Evolutionary conservation across 768 basidiomycete genomes (phyloP).

Genomic region (Mycena albidolilacea): DNA sequence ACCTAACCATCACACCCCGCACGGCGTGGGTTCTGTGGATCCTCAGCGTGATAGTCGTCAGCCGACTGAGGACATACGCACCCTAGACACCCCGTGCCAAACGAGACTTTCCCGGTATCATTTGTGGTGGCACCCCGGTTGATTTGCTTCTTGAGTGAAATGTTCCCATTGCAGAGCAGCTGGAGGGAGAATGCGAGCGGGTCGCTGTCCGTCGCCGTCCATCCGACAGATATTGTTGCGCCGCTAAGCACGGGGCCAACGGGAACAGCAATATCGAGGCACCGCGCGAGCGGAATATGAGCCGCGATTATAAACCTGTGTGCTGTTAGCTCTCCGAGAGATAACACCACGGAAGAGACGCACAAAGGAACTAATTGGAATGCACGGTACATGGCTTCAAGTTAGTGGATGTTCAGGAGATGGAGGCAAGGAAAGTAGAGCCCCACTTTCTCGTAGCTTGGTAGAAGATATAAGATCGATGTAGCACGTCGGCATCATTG

Average conservation of each 20-base stretch:
- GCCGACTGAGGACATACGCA: background rate
- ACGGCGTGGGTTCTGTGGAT: background rate
- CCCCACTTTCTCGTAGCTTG: too few species aligned
- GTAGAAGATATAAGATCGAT: too few species aligned
- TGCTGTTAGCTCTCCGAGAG: too few species aligned
- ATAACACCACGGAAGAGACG: too few species aligned
- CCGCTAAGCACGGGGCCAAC: background rate
- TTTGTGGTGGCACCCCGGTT: background rate
- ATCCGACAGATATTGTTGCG: background rate
- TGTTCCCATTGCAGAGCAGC: background rate
- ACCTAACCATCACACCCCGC: background rate
- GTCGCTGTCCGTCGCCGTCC: background rate
- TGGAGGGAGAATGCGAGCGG: constrained; percentile 9
- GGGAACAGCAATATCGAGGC: constrained; percentile 10
- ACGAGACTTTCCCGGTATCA: background rate
- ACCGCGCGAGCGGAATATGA: background rate
- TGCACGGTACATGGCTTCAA: too few species aligned
- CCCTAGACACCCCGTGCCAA: background rate
- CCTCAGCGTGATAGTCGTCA: too few species aligned
- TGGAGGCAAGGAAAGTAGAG: too few species aligned
- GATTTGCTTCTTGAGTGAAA: background rate
- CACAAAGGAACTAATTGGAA: too few species aligned
- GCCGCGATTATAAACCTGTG: too few species aligned
- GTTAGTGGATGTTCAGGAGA: too few species aligned
- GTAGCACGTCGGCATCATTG: too few species aligned